These are phyloP conservation scores for Austroboletus olivaceoglutinosus DNA, from an alignment of 1,284 basidiomycete genomes.

Conservation along the genomic window DNA sequence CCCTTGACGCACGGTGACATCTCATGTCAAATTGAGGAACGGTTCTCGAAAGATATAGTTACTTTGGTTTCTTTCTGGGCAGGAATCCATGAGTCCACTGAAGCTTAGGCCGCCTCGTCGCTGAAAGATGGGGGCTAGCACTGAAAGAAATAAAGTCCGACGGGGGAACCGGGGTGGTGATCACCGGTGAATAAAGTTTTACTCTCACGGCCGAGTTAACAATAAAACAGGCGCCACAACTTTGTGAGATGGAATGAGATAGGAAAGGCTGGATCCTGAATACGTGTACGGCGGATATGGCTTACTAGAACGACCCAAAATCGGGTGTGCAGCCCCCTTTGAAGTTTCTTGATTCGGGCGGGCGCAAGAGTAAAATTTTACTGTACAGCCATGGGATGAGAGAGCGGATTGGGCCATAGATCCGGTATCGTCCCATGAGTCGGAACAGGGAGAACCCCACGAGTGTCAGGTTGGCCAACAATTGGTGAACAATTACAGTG, in stretches of 20 bases:
- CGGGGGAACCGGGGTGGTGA: not conserved
- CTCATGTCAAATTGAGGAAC: slow-evolving; percentile 1
- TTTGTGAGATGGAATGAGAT: slow-evolving; percentile 7
- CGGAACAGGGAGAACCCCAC: slow-evolving; percentile 5
- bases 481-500: slow-evolving; percentile 32
- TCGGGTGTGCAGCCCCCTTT: slow-evolving; percentile 25
- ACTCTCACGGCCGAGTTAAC: slow-evolving; percentile 13
- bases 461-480: slow-evolving; percentile 10
- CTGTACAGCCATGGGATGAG: slow-evolving; percentile 11
- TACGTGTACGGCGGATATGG: slow-evolving; percentile 5
- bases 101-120: not conserved
- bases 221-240: slow-evolving; percentile 21
- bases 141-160: not conserved
- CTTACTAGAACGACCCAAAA: slow-evolving; percentile 16
- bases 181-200: slow-evolving; percentile 23
- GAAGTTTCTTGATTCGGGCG: slow-evolving; percentile 32
- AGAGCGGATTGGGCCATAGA: slow-evolving; percentile 15
- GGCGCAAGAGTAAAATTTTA: slow-evolving; percentile 24
- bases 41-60: not conserved
- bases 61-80: not conserved
- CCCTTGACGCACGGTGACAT: slow-evolving; percentile 7
- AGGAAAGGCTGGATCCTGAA: slow-evolving; percentile 12
- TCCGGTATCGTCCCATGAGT: slow-evolving; percentile 25
- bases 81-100: not conserved
- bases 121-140: not conserved